Evolutionary conservation across 345 rosid genomes (phyloP), one percentile per base, ranked within the genome.

Genomic region (Acer yangbiense): DNA sequence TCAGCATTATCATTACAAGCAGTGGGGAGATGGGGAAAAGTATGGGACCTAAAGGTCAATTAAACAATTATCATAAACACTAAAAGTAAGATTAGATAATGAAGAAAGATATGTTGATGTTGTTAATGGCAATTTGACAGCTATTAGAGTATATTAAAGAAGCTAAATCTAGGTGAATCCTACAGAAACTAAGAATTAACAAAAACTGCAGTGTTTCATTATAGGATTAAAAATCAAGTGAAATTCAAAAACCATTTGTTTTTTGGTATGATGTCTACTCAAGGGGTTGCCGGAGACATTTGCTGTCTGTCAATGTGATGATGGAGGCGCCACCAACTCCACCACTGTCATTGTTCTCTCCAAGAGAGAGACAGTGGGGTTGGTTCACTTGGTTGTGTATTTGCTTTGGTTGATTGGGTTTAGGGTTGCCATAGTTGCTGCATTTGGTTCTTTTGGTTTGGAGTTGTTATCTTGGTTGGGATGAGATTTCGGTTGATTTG

Each of bases 21-120:
- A 77, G 44, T 77, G 80, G 71, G 71, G 55, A 61, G 77, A 68
- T 65, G 10, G 69, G 69, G 5, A 25, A 25, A 35, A 46, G 71
- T 54, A 17, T 74, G 11, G 74, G 14, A 14, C 35, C 35, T 21
- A 27, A n/a, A 68, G 68, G 77, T 72, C 41, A 32, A 61, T 46
- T 16, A 29, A 20, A 17, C 43, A 14, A 62, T 69, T 21, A 29
- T 17, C 68, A 25, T 32, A 41, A 3, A 11, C 43, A 78, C 54
- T 55, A 61, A 18, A 71, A 63, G 54, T 44, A 50, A 9, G 62
- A 23, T 0, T 21, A 14, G 12, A n/a, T 14, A 25, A 44, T 21
- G 55, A 63, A 1, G 29, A 44, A 9, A 43, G 57, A 68, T 44
- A 10, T 4, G 71, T 55, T 18, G 11, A 46, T 67, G 50, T n/a